Conservation (phyloP, 768 basidiomycete species). For the Termitomyces eurrhizus region DNA sequence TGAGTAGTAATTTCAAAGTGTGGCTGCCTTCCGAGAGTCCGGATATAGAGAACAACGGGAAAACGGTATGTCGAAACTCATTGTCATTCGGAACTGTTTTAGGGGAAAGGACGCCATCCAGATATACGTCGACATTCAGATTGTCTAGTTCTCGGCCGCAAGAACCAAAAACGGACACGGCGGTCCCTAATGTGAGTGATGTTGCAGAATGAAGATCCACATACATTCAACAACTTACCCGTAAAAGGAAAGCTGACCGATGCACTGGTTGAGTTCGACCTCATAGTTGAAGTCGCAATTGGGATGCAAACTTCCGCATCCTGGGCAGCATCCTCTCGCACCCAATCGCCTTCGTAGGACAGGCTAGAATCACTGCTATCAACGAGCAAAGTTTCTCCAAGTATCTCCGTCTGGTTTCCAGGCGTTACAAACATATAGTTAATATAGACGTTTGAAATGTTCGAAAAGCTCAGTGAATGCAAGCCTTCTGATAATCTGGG, state of each 20-base stretch:
- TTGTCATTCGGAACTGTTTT: background rate
- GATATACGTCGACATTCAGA: background rate
- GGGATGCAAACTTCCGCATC: background rate
- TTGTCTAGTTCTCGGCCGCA: background rate
- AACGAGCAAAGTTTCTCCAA: conserved; percentile 5
- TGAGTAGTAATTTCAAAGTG: background rate
- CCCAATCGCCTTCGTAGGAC: conserved; percentile 5
- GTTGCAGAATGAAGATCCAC: background rate
- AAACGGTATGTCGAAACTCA: background rate
- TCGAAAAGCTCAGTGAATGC: background rate
- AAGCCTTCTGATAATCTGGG: background rate
- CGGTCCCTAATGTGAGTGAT: background rate
- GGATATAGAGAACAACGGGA: background rate
- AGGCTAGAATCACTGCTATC: background rate
- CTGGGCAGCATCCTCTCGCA: background rate
- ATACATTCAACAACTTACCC: background rate
- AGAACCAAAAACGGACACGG: background rate
- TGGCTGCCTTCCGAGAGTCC: background rate
- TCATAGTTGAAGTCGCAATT: background rate
- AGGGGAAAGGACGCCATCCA: background rate
- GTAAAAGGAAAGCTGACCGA: conserved; percentile 5
- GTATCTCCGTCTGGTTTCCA: background rate
- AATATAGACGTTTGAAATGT: background rate
- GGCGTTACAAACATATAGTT: conserved; percentile 2
- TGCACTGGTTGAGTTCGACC: background rate